Base-by-base conservation (phyloP, 345 rosid genomes). In the Melastoma malabathricum region DNA sequence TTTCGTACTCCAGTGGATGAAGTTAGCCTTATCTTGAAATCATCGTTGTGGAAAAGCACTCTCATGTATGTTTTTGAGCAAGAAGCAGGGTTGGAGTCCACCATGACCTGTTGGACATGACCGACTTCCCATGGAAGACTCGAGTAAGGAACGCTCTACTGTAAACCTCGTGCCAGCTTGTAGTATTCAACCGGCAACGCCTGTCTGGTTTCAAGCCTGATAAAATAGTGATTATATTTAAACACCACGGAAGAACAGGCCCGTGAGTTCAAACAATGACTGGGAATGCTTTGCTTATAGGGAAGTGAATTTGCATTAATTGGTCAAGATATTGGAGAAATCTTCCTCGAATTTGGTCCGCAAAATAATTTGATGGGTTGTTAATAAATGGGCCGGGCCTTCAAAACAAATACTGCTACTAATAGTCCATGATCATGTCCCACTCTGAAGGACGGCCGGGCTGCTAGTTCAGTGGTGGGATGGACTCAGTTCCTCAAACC, bases 141-240 rank as follows among this genome's bases (percentile, higher is more conserved):
- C 48, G 84, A 79, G 71, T 90, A 84, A 31, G 96, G 98, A 70
- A 90, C 64, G 51, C 86, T 86, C 98, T 94, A 86, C 52, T 77
- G 85, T 43, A 90, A 48, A 47, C 78, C 71, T 69, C 87, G 71
- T 22, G 75, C 70, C 61, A 86, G 64, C 58, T 90, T 96, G 52
- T 74, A 84, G 62, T 80, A 90, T 44, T 78, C 83, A 15, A 78
- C 72, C 9, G 96, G 98, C 58, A 86, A 31, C 38, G 9, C 38
- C 7, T 31, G 38, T 31, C 38, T 31, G 38, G 10, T 31, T 31
- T 31, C 38, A 3, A 31, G 38, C 38, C 38, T 31, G 38, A 22
- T 4, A 22, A 27, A 27, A n/a, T n/a, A n/a, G n/a, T 22, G 25
- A 22, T 22, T 22, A 22, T n/a, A 22, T 22, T 22, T 22, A 22